A percentile compares a stretch with the other conserved stretches of the same genome.
phyloP scores from a whole-genome alignment of 2,329 filamentous ascomycete species.

The Alternaria hordeiaustralica region DNA sequence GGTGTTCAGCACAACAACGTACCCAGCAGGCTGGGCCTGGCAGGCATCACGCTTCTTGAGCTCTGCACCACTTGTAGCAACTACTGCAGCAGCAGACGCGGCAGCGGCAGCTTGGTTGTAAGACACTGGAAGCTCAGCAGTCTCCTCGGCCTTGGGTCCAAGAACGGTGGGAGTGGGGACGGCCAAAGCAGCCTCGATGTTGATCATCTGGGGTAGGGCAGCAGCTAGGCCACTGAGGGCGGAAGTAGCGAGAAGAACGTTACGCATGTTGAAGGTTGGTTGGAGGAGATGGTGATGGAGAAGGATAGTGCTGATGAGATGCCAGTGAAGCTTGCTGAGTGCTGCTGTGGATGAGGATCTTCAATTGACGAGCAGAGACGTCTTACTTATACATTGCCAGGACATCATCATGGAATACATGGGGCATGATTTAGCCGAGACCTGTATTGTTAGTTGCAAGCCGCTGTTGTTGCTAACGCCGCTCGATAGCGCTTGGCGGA shows the following conservation, averaged over 20 bases:
- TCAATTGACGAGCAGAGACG: constrained; percentile 10
- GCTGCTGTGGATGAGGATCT: constrained; percentile 18
- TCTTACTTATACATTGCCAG: constrained; percentile 21
- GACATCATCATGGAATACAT: not conserved
- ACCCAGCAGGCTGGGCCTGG: constrained; percentile 20
- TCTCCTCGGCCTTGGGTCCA: constrained; percentile 32
- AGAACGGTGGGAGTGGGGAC: constrained; percentile 38
- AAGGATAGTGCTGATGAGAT: constrained; percentile 3
- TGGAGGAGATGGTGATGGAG: constrained; percentile 11
- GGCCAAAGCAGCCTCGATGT: constrained; percentile 46
- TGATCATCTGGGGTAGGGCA: constrained; percentile 39
- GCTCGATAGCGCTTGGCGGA: not conserved
- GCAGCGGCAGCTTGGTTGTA: constrained; percentile 4
- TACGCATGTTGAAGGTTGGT: constrained; percentile 30
- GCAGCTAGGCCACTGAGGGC: constrained; percentile 20
- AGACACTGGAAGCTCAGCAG: not conserved
- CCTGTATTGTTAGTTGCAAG: constrained; percentile 9
- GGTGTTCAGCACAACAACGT: not conserved
- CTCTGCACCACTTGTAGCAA: constrained; percentile 14
- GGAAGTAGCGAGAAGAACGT: constrained; percentile 23
- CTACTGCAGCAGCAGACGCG: constrained; percentile 15
- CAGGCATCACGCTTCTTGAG: constrained; percentile 22
- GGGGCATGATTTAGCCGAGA: constrained; percentile 1
- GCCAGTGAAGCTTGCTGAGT: constrained; percentile 8
- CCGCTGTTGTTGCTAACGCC: constrained; percentile 7